Evolutionary conservation across 176 grass and related monocot genomes (phyloP).

Genomic region (Elaeis guineensis): DNA sequence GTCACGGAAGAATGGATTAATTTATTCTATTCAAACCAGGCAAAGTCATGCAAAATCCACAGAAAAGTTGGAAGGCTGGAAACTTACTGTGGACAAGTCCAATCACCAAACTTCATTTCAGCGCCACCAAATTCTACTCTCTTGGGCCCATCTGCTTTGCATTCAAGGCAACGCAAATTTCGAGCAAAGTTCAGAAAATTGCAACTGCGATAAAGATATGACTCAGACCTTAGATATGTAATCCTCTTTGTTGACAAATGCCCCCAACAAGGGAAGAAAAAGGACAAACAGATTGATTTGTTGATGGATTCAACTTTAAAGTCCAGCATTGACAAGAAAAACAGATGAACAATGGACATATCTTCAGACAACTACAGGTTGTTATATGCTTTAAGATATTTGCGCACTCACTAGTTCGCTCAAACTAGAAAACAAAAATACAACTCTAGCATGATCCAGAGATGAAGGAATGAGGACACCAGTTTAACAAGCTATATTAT

Average conservation of each 20-base stretch:
- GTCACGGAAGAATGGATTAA: neutral
- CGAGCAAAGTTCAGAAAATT: constrained; percentile 75
- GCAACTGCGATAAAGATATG: constrained; percentile 35
- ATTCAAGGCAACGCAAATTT: constrained; percentile 46
- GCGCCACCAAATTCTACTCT: constrained; percentile 5
- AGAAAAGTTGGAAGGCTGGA: neutral
- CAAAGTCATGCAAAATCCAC: neutral
- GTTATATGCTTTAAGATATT: too few species aligned
- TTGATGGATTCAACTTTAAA: too few species aligned
- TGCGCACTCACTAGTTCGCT: too few species aligned
- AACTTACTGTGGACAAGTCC: constrained; percentile 69
- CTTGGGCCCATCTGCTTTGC: constrained; percentile 65
- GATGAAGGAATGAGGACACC: too few species aligned
- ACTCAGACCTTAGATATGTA: neutral
- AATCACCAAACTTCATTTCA: constrained; percentile 87
- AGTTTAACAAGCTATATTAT: too few species aligned
- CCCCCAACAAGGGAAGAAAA: neutral
- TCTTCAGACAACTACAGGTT: too few species aligned
- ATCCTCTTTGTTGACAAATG: neutral
- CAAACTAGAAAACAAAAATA: too few species aligned
- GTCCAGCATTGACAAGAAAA: too few species aligned
- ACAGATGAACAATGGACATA: too few species aligned
- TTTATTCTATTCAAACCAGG: constrained; percentile 1
- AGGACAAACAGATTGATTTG: too few species aligned
- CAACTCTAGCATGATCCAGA: too few species aligned